These are phyloP conservation scores for Yamadazyma epiphylla DNA, from an alignment of 1,139 yeast species.

Conservation along the genomic window DNA sequence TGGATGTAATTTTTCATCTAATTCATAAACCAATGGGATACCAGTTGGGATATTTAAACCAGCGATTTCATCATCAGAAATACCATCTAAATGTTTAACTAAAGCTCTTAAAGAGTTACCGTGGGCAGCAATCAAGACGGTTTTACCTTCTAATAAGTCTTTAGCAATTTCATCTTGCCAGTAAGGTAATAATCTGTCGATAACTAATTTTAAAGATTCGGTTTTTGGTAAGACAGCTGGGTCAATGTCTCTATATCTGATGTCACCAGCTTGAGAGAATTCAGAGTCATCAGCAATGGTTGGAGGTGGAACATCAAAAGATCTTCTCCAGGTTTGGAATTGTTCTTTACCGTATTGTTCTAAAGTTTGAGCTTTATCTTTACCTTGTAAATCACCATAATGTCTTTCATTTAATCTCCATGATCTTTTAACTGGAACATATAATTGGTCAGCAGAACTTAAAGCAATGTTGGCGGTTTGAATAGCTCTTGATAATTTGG, in stretches of 20 bases:
- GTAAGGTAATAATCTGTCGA: constrained; percentile 96
- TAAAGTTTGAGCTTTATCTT: constrained; percentile 93
- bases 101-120: constrained; percentile 98
- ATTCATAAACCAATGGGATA: constrained; percentile 96
- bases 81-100: constrained; percentile 93
- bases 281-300: constrained; percentile 70
- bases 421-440: constrained; percentile 89
- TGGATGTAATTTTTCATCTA: constrained; percentile 84
- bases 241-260: constrained; percentile 79
- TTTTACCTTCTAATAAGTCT: constrained; percentile 82
- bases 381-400: constrained; percentile 98
- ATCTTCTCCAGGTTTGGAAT: constrained; percentile 98
- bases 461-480: constrained; percentile 97
- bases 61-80: constrained; percentile 90
- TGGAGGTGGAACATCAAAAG: constrained; percentile 97
- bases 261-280: constrained; percentile 83
- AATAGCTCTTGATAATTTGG: constrained; percentile 91
- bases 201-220: constrained; percentile 91
- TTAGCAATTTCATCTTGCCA: constrained; percentile 92
- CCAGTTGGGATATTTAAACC: constrained; percentile 98
- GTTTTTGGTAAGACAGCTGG: constrained; percentile 87
- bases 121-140: constrained; percentile 93
- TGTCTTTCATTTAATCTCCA: constrained; percentile 99
- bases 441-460: constrained; percentile 83
- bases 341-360: constrained; percentile 86